phyloP scores from a whole-genome alignment of 108 stramenopile genomes.

The Pseudonitzschia multistriata region DNA sequence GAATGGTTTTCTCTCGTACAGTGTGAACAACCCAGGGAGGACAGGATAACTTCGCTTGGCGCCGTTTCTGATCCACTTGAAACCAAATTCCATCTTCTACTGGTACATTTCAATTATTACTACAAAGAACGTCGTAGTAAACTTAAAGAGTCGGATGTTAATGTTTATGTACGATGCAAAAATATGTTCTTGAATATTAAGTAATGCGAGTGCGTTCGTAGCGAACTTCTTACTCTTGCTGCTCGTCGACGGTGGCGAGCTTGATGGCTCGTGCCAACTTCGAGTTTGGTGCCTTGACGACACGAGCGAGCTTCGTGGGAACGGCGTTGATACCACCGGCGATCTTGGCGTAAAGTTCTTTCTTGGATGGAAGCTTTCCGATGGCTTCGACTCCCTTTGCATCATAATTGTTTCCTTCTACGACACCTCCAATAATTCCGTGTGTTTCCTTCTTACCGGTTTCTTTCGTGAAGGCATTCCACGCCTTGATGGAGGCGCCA shows the following conservation, averaged over 20 bases:
- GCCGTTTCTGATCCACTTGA: too few relatives aligned
- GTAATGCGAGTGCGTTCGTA: not conserved
- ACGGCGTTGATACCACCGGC: constrained; percentile 88
- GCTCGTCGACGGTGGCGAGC: constrained; percentile 56
- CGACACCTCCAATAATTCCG: constrained; percentile 73
- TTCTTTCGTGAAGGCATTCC: constrained; percentile 75
- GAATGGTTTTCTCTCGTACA: too few relatives aligned
- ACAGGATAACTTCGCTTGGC: too few relatives aligned
- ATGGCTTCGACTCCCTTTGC: constrained; percentile 71
- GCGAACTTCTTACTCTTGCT: constrained; percentile 13
- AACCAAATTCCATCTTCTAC: too few relatives aligned
- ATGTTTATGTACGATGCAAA: not conserved
- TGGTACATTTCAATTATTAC: too few relatives aligned
- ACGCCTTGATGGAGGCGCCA: constrained; percentile 78
- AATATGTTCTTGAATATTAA: not conserved
- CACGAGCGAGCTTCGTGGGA: constrained; percentile 94
- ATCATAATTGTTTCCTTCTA: constrained; percentile 83
- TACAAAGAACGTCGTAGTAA: too few relatives aligned
- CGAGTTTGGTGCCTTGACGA: constrained; percentile 82
- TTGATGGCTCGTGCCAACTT: constrained; percentile 89
- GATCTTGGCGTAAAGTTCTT: constrained; percentile 87
- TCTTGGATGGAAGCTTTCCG: constrained; percentile 86
- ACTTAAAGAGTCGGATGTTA: too few relatives aligned
- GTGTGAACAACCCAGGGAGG: too few relatives aligned
- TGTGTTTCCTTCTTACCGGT: constrained; percentile 64